phyloP scores from a whole-genome alignment of 129 eudicot species.

The Scalesia atractyloides region DNA sequence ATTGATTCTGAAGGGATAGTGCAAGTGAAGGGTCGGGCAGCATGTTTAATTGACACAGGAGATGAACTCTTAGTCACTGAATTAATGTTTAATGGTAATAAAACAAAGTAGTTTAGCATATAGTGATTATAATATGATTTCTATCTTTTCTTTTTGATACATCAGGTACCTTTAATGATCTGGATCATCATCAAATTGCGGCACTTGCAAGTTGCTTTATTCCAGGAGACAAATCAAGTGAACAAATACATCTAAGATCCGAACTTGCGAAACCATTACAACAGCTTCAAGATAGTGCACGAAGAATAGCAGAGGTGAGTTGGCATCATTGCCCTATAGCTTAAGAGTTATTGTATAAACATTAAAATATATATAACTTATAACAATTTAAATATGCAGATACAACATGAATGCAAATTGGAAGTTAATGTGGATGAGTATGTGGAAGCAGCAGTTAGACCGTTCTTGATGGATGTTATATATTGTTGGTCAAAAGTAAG shows the following conservation, averaged over 20 bases:
- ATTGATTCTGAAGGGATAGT: constrained; percentile 91
- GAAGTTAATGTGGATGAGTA: constrained; percentile 93
- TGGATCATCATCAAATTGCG: constrained; percentile 97
- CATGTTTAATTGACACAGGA: constrained; percentile 93
- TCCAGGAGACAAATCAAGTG: constrained; percentile 86
- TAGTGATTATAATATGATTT: constrained; percentile 11
- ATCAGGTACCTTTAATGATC: constrained; percentile 93
- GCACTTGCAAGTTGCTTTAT: constrained; percentile 96
- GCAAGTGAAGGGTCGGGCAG: constrained; percentile 96
- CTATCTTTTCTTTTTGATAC: neutral
- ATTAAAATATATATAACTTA: neutral
- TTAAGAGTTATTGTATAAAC: neutral
- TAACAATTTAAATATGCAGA: constrained; percentile 44
- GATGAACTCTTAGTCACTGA: constrained; percentile 99
- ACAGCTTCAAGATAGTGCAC: constrained; percentile 98
- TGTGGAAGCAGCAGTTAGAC: constrained; percentile 89
- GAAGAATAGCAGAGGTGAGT: constrained; percentile 87
- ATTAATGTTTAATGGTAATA: constrained; percentile 91
- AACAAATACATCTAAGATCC: constrained; percentile 85
- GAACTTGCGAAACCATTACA: constrained; percentile 95
- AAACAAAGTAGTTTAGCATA: neutral
- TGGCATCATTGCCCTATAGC: neutral
- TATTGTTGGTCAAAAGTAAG: constrained; percentile 98
- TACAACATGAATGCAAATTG: constrained; percentile 96
- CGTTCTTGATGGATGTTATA: constrained; percentile 97